Percentiles rank a stretch among this genome's conserved stretches.
Conservation (phyloP, 2,329 filamentous ascomycete genomes). For the Pleoardoris graminearum region DNA sequence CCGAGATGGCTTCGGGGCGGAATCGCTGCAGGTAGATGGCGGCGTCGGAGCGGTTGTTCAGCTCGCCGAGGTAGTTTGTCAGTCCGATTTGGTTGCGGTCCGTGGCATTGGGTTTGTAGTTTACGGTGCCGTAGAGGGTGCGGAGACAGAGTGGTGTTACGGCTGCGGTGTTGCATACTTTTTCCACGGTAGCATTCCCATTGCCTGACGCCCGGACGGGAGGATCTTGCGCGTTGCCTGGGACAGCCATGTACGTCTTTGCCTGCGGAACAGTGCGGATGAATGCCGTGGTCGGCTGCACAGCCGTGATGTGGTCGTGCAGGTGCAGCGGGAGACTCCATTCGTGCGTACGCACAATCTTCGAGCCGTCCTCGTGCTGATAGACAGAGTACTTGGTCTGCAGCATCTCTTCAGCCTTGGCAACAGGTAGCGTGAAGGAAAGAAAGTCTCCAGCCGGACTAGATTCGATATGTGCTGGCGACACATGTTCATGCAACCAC, state of each 20-base stretch:
- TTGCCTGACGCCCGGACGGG: not conserved
- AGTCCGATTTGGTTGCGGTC: constrained; percentile 53
- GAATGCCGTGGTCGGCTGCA: constrained; percentile 65
- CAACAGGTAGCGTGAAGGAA: constrained; percentile 56
- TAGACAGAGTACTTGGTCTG: constrained; percentile 56
- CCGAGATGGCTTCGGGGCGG: constrained; percentile 53
- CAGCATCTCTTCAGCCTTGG: constrained; percentile 57
- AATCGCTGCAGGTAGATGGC: constrained; percentile 59
- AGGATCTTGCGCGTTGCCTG: constrained; percentile 30
- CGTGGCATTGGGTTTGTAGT: constrained; percentile 53
- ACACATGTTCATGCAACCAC: constrained; percentile 59
- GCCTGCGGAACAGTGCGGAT: constrained; percentile 34
- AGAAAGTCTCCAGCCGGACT: constrained; percentile 63
- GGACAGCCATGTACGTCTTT: constrained; percentile 26
- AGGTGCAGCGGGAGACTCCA: constrained; percentile 64
- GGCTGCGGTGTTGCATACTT: constrained; percentile 55
- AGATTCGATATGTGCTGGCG: constrained; percentile 50
- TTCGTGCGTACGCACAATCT: constrained; percentile 56
- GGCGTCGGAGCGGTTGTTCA: constrained; percentile 60
- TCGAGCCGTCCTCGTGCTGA: constrained; percentile 57
- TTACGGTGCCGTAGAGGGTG: constrained; percentile 58
- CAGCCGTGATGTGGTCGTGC: constrained; percentile 61
- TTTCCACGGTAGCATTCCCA: not conserved
- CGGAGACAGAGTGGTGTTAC: constrained; percentile 59
- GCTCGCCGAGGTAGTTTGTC: constrained; percentile 55